Base-by-base conservation (phyloP, 106 monocot species). In the Phalaenopsis aphrodite region DNA sequence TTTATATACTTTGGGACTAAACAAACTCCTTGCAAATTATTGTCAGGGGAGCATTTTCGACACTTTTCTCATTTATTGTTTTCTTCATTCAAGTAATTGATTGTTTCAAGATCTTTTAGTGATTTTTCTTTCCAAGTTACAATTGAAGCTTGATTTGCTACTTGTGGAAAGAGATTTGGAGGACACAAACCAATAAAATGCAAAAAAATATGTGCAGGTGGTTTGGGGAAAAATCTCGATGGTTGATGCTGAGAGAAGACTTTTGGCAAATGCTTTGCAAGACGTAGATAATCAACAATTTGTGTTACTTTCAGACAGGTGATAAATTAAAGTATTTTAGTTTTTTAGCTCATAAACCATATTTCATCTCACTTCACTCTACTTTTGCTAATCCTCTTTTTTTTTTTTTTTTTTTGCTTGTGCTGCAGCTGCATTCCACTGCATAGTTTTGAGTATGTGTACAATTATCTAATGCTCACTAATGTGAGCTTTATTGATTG, bases 231-330 rank as follows among this genome's bases (percentile, higher is more conserved):
- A 86, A 82, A 90, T 88, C 77, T 93, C 92, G 11, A 93, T 93
- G 92, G 83, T 93, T 77, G 85, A 89, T 83, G 92, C 92, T 58
- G 92, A 90, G 86, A 93, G 84, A 82, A 93, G 92, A 56, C 90
- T 93, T 72, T 75, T 93, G 77, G 89, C 86, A 81, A 90, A 88
- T 88, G 92, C 92, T 75, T 80, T 93, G 15, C 84, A 83, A 83
- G 90, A 93, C 55, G 24, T 79, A 78, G 86, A 93, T 79, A 93
- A 93, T 82, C 92, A 90, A 79, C 90, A 88, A 77, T 93, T 93
- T 90, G 81, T 93, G 12, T 85, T 93, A 79, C 90, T 93, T 81
- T 93, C 92, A 71, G 92, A 93, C 77, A 92, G 92, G 92, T 88
- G 19, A 84, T 56, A 81, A 56, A 39, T 81, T 66, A 1, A 75